These are phyloP conservation scores for Saccharomyces kudriavzevii DNA, from an alignment of 805 yeast genomes.

Conservation along the genomic window DNA sequence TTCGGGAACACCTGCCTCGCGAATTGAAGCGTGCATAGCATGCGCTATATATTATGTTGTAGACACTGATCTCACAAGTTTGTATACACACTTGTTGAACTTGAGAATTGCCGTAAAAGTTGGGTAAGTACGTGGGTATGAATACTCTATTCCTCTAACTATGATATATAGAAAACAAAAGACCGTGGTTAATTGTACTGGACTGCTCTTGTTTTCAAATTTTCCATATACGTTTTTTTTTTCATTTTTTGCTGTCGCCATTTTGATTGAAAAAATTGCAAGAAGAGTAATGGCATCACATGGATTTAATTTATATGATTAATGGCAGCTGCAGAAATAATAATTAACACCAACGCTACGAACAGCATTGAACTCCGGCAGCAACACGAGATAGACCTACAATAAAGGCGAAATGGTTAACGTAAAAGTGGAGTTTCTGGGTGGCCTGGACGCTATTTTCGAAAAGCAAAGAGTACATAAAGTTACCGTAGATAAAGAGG, in stretches of 20 bases:
- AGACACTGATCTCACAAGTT: too few relatives aligned
- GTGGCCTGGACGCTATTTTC: constrained; percentile 81
- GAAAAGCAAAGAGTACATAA: constrained; percentile 47
- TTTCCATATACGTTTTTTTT: neutral
- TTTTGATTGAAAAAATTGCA: neutral
- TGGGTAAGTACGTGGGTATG: too few relatives aligned
- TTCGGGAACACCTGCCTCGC: too few relatives aligned
- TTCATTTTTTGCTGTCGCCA: neutral
- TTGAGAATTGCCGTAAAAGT: too few relatives aligned
- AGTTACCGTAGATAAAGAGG: constrained; percentile 39
- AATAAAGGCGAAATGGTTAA: constrained; percentile 22
- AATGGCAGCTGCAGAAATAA: neutral
- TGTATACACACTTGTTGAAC: too few relatives aligned
- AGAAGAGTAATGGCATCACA: neutral
- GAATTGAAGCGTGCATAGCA: too few relatives aligned
- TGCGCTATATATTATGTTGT: too few relatives aligned
- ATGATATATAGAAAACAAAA: neutral
- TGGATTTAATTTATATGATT: neutral
- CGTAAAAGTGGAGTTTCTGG: constrained; percentile 43
- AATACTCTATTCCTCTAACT: neutral
- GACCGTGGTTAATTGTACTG: neutral
- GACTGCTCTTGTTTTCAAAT: neutral
- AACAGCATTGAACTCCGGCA: neutral
- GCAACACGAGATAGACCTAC: neutral
- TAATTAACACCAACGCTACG: neutral